Conservation (phyloP, 2,329 filamentous ascomycete genomes). For the Trichoderma sp. region DNA sequence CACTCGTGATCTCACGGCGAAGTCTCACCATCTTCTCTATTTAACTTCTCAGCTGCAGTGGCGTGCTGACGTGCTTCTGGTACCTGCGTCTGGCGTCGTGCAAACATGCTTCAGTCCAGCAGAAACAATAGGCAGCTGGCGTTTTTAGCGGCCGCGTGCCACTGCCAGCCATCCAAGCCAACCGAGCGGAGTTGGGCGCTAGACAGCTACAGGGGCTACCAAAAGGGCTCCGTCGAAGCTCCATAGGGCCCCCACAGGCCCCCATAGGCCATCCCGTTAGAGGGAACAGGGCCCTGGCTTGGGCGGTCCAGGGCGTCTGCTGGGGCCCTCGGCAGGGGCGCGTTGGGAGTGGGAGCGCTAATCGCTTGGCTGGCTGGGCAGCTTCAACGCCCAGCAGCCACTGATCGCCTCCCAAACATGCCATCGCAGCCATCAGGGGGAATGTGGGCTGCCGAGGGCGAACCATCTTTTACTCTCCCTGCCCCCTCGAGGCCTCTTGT, state of each 20-base stretch:
- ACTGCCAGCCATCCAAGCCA: constrained; percentile 1
- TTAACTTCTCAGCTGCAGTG: background rate
- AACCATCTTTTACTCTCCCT: constrained; percentile 18
- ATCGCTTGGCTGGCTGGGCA: background rate
- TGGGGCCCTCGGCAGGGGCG: background rate
- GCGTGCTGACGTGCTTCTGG: background rate
- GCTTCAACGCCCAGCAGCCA: constrained; percentile 3
- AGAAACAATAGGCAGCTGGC: background rate
- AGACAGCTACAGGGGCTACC: background rate
- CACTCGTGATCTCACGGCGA: background rate
- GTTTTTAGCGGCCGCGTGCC: constrained; percentile 18
- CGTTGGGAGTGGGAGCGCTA: background rate
- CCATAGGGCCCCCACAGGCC: background rate
- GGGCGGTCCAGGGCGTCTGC: background rate
- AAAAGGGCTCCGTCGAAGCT: background rate
- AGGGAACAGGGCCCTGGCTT: constrained; percentile 11
- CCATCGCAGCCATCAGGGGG: constrained; percentile 19
- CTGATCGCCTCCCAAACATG: constrained; percentile 8
- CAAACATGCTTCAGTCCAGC: background rate
- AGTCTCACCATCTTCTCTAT: background rate
- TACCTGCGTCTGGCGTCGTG: background rate
- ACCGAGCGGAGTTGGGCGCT: background rate
- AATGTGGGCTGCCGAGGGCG: constrained; percentile 11
- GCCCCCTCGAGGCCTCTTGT: background rate
- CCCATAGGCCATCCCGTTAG: background rate